A percentile compares a stretch with the other conserved stretches of the same genome.
phyloP scores from a whole-genome alignment of 352 stramenopile species.

The Peronospora belbahrii region DNA sequence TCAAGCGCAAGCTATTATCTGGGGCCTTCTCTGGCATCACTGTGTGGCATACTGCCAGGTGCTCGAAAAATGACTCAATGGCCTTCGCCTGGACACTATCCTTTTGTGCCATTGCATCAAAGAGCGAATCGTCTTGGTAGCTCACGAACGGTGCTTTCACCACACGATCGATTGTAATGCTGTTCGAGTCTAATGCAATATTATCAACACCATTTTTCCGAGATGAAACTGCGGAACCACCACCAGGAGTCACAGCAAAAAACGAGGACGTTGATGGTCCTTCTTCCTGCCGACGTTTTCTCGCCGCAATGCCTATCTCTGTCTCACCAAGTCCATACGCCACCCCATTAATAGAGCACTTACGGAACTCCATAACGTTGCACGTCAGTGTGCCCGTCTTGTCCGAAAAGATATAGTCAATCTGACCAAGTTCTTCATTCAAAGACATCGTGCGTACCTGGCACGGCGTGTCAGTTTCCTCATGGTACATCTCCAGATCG shows the following conservation, averaged over 20 bases:
- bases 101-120: slow-evolving; percentile 43
- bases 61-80: slow-evolving; percentile 78
- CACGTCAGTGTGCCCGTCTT: slow-evolving; percentile 94
- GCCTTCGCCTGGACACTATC: slow-evolving; percentile 33
- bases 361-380: slow-evolving; percentile 97
- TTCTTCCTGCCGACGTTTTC: slow-evolving; percentile 53
- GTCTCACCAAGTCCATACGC: slow-evolving; percentile 88
- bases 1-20: slow-evolving; percentile 78
- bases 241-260: slow-evolving; percentile 23
- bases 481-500: slow-evolving; percentile 91
- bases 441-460: slow-evolving; percentile 89
- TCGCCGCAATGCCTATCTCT: slow-evolving; percentile 71
- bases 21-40: slow-evolving; percentile 94
- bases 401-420: slow-evolving; percentile 91
- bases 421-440: slow-evolving; percentile 91
- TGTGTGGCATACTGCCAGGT: slow-evolving; percentile 91
- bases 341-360: slow-evolving; percentile 91
- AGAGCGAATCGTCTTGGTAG: slow-evolving; percentile 79
- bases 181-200: slow-evolving; percentile 11
- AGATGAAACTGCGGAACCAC: slow-evolving; percentile 19
- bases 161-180: slow-evolving; percentile 35
- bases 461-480: slow-evolving; percentile 88
- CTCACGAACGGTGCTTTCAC: slow-evolving; percentile 79
- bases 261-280: slow-evolving; percentile 21
- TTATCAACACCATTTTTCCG: slow-evolving; percentile 30